Evolutionary conservation across 805 yeast species (phyloP), one percentile per base, ranked within the genome.

Genomic region (Candida tibetensis): DNA sequence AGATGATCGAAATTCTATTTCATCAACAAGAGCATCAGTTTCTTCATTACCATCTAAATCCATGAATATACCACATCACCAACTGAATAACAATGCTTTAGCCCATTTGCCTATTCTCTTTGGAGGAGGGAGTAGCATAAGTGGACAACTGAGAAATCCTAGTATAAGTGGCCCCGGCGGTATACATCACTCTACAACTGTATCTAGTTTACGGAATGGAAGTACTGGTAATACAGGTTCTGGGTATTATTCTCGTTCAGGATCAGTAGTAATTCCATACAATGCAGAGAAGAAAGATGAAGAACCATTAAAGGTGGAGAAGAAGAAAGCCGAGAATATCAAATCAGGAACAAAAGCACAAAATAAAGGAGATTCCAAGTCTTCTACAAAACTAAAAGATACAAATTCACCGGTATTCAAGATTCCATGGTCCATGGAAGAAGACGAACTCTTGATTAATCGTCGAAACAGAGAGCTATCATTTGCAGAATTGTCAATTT

Each of bases 401-500:
- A 14, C 39, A 37, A 18, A 36, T 37, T 22, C 47, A 5, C 60
- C 60, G 4, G 50, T 53, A 6, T 54, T 56, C 42, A 45, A 51
- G 32, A 58, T 69, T 27, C 71, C 75, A 1, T 76, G 80, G 80
- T 60, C 75, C 2, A 61, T 65, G 50, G 93, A 85, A 36, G 95
- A 87, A 58, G 95, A 87, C 59, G 84, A 81, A 44, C 57, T 87
- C 27, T 50, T 77, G 30, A 72, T 73, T 32, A 69, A 76, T 42
- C 66, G 84, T 36, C 60, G 77, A 7, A 64, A 74, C 34, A 64
- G 79, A 46, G 82, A 82, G 39, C 62, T 88, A 28, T 74, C 83
- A 23, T 71, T 83, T 51, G 83, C 82, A 13, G 96, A 88, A 60
- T 64, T 88, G 27, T 73, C 83, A 12, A 81, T 87, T 23, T 60